Evolutionary conservation across 2,329 filamentous ascomycete genomes (phyloP), one percentile per base, ranked within the genome.

Genomic region (Arthroderma uncinatum): DNA sequence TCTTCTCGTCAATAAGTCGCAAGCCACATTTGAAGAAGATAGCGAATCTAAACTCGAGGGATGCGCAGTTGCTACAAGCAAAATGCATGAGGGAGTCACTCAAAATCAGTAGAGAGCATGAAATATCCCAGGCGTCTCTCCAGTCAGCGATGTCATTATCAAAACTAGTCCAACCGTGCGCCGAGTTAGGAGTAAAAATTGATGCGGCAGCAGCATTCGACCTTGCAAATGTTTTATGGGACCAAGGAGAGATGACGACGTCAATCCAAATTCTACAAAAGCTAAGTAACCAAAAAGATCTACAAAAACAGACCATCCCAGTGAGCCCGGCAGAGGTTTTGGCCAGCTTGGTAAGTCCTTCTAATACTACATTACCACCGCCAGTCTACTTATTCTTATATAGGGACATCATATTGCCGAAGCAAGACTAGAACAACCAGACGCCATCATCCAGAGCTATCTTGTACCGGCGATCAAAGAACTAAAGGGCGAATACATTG

Each of bases 171-270:
- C 68, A 76, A 4, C 76, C 83, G 2, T 93, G 87, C 67, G 78
- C 80, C 59, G 76, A 81, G 0, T 71, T 89, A n/a, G 88, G 86
- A 0, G 73, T 97, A 1, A 81, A 84, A 58, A 82, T 96, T 47
- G 86, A 90, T 66, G 87, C 84, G 10, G 84, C 84, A 10, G 82
- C 90, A 39, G 83, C 85, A 61, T 81, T 92, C 56, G 93, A 97
- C 69, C 82, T 88, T 6, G 91, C 94, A 9, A 89, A 87, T 65
- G 89, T 94, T 5, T 76, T 98, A 0, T 98, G 93, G 92, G 89
- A 94, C 61, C 87, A 95, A 67, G 90, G 90, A 10, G 92, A 98
- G 70, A 88, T 89, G 76, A 82, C 85, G 19, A 83, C 88, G 0
- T 95, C 93, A 0, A 95, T 98, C 59, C 81, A 85, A 37, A 91